Conservation (phyloP, 179 eudicot genomes). For the Vitellaria paradoxa region DNA sequence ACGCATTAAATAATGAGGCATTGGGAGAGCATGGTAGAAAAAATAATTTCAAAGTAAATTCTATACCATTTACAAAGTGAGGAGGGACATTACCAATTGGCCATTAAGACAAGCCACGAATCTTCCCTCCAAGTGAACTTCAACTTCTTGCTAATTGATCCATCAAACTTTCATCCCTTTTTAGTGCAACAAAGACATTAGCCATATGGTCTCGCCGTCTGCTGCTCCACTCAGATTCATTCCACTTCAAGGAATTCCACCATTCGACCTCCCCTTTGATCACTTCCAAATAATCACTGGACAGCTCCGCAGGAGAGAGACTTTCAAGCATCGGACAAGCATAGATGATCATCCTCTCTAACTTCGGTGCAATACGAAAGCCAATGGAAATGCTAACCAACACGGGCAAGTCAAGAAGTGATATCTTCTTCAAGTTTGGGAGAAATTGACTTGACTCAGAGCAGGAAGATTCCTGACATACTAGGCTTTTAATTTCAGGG, state of each 20-base stretch:
- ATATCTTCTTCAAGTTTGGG: conserved; percentile 16
- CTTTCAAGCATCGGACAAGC: conserved; percentile 13
- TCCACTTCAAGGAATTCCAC: conserved; percentile 16
- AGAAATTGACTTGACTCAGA: background rate
- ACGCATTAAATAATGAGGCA: background rate
- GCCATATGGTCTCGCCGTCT: background rate
- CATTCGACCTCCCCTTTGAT: conserved; percentile 25
- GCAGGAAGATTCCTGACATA: background rate
- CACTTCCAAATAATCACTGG: background rate
- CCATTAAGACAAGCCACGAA: background rate
- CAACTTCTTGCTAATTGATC: conserved; percentile 10
- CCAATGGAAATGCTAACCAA: conserved; percentile 13
- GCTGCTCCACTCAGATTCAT: conserved; percentile 9
- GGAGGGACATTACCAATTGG: background rate
- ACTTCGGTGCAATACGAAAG: conserved; percentile 1
- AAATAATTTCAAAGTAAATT: background rate
- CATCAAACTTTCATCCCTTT: conserved; percentile 12
- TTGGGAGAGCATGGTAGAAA: background rate
- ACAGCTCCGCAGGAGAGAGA: conserved; percentile 7
- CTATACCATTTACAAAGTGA: background rate
- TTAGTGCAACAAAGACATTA: conserved; percentile 9
- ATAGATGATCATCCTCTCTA: conserved; percentile 10
- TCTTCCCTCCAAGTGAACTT: background rate
- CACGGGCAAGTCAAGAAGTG: conserved; percentile 16
- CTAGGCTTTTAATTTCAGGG: conserved; percentile 7